phyloP scores from a whole-genome alignment of 208 protist genomes.

The Leishmania tarentolae region DNA sequence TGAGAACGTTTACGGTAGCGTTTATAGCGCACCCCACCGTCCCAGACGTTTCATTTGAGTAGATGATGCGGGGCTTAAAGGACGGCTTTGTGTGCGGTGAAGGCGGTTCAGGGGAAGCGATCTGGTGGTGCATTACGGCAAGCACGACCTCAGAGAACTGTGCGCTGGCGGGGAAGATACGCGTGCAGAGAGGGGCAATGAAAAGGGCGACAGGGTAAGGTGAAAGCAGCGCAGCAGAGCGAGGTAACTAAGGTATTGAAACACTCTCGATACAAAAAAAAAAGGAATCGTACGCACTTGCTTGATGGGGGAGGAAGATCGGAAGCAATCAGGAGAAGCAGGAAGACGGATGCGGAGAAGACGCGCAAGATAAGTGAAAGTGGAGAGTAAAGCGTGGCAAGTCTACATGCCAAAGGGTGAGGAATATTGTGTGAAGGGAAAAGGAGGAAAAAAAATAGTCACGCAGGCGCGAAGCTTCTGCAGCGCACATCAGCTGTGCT shows the following conservation, averaged over 20 bases:
- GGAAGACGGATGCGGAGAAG: not conserved
- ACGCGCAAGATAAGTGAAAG: not conserved
- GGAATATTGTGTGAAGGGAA: not conserved
- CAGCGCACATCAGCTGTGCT: not conserved
- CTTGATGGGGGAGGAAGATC: not conserved
- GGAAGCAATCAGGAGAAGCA: not conserved
- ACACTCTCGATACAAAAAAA: not conserved
- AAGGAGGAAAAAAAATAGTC: not conserved
- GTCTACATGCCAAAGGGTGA: not conserved
- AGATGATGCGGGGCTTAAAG: not conserved
- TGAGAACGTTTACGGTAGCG: not conserved
- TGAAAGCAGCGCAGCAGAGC: not conserved
- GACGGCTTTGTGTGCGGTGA: too few relatives aligned
- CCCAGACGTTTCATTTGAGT: not conserved
- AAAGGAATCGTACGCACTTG: not conserved
- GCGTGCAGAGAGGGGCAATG: not conserved
- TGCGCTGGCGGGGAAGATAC: not conserved
- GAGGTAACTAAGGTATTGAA: not conserved
- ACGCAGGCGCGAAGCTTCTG: not conserved
- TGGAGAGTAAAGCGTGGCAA: not conserved
- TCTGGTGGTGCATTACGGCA: not conserved
- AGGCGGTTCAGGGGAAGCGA: not conserved
- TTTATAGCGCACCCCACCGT: not conserved
- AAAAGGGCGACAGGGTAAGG: not conserved
- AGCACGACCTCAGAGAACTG: too few relatives aligned